Percentiles rank a stretch among this genome's conserved stretches.
These are phyloP conservation scores for Nicotiana otophora DNA, from an alignment of 257 asterid species.

Conservation along the genomic window DNA sequence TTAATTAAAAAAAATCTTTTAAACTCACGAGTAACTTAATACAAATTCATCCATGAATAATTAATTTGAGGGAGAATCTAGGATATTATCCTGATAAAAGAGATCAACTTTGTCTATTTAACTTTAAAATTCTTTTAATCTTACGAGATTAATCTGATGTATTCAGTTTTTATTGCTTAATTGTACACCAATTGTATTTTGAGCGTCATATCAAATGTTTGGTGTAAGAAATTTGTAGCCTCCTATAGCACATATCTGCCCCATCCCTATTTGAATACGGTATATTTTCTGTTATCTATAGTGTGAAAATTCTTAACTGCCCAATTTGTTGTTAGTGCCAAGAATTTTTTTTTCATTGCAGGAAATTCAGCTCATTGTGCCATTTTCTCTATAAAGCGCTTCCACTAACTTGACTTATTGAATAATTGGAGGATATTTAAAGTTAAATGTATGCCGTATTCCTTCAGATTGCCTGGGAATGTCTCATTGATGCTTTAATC, in stretches of 20 bases:
- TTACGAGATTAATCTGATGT: neutral
- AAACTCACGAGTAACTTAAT: neutral
- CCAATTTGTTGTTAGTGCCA: neutral
- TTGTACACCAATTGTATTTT: neutral
- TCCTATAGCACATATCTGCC: neutral
- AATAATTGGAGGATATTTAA: neutral
- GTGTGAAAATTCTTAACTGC: neutral
- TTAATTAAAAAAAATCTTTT: neutral
- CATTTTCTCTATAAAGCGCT: neutral
- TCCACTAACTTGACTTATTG: neutral
- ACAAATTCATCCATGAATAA: neutral
- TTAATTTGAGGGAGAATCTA: neutral
- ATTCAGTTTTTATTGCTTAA: neutral
- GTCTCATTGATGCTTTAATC: conserved; percentile 59
- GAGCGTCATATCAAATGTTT: neutral
- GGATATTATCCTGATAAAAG: neutral
- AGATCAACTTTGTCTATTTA: neutral
- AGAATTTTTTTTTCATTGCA: neutral
- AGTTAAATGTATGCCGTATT: conserved; percentile 6
- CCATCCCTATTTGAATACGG: neutral
- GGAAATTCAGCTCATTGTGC: conserved; percentile 3
- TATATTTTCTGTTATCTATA: neutral
- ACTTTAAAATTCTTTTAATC: neutral
- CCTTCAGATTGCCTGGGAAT: conserved; percentile 80
- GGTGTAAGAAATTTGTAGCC: neutral